These are phyloP conservation scores for Rhizomucor pusillus DNA, from an alignment of 371 early-diverging fungal species.

Conservation along the genomic window DNA sequence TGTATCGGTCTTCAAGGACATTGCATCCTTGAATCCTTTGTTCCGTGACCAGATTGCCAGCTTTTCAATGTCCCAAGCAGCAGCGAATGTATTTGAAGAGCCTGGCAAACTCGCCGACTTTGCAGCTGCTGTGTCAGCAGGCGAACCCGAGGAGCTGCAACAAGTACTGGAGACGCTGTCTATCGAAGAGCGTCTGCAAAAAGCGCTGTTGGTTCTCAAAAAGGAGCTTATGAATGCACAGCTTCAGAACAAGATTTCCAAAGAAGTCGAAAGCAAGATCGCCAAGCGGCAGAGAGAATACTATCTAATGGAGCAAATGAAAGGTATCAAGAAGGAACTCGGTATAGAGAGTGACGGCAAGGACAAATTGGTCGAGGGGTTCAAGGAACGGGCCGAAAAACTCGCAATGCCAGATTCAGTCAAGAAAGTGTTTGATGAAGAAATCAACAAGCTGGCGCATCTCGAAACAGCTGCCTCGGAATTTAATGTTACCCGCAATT, in stretches of 20 bases:
- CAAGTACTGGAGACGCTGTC: slow-evolving; percentile 84
- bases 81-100: slow-evolving; percentile 93
- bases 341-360: slow-evolving; percentile 96
- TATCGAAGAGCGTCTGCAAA: slow-evolving; percentile 90
- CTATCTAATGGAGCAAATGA: slow-evolving; percentile 97
- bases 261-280: slow-evolving; percentile 96
- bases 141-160: slow-evolving; percentile 90
- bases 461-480: slow-evolving; percentile 96
- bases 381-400: slow-evolving; percentile 78
- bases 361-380: slow-evolving; percentile 92
- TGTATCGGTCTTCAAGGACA: slow-evolving; percentile 93
- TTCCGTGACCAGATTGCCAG: slow-evolving; percentile 96
- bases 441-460: slow-evolving; percentile 88
- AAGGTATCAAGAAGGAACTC: slow-evolving; percentile 96
- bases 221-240: slow-evolving; percentile 97
- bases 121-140: slow-evolving; percentile 92
- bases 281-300: slow-evolving; percentile 95
- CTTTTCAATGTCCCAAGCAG: slow-evolving; percentile 92
- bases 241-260: slow-evolving; percentile 92
- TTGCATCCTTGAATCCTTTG: slow-evolving; percentile 88
- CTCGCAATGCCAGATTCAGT: slow-evolving; percentile 90
- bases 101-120: slow-evolving; percentile 95
- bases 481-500: slow-evolving; percentile 96
- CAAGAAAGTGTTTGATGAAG: slow-evolving; percentile 96
- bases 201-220: slow-evolving; percentile 88